phyloP scores from a whole-genome alignment of 2,329 filamentous ascomycete species.

The Talaromyces sp. region DNA sequence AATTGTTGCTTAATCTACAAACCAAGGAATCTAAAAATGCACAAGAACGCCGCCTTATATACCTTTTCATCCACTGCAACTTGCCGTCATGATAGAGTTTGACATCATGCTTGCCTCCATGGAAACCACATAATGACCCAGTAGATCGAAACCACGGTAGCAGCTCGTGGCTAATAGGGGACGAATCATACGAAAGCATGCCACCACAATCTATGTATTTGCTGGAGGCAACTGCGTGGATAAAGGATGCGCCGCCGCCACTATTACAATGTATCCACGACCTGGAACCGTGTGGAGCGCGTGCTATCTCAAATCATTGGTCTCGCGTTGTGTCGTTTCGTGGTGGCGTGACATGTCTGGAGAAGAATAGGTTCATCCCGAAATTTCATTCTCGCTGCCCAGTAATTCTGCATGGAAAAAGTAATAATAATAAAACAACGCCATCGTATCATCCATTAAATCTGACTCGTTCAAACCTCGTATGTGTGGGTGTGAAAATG shows the following conservation, averaged over 20 bases:
- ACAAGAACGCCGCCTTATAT: slow-evolving; percentile 5
- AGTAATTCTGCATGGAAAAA: neutral
- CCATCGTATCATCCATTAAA: neutral
- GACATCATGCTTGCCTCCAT: slow-evolving; percentile 10
- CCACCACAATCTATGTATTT: neutral
- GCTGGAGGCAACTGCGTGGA: neutral
- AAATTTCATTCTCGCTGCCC: neutral
- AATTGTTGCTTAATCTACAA: slow-evolving; percentile 1
- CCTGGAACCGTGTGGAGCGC: neutral
- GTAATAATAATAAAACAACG: neutral
- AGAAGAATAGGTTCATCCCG: neutral
- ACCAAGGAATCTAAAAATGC: neutral
- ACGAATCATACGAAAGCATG: neutral
- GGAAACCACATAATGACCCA: neutral
- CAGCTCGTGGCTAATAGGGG: neutral
- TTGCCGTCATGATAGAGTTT: slow-evolving; percentile 10
- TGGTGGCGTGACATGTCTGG: neutral
- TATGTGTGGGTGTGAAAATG: neutral
- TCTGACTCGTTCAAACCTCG: neutral
- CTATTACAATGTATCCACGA: neutral
- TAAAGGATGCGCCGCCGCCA: neutral
- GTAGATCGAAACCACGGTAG: neutral
- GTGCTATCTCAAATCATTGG: neutral
- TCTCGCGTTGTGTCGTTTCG: neutral
- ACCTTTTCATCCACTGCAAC: neutral